A percentile compares a stretch with the other conserved stretches of the same genome.
Evolutionary conservation across 352 stramenopile genomes (phyloP).

Genomic region (Globisporangium heterothallicum): DNA sequence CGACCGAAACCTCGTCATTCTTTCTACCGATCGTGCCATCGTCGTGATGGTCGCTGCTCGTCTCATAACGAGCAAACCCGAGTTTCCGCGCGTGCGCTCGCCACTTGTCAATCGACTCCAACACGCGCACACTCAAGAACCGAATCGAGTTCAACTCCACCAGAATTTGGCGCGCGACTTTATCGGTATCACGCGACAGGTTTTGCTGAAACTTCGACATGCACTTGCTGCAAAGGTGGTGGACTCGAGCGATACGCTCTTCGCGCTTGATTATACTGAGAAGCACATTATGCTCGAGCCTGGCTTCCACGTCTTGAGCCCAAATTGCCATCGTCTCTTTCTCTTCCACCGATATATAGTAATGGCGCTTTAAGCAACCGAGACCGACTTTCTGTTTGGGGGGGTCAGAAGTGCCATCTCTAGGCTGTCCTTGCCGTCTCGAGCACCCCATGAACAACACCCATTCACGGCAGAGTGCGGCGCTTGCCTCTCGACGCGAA

Average conservation of each 20-base stretch:
- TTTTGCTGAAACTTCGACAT: conserved; percentile 69
- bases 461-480: conserved; percentile 64
- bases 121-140: conserved; percentile 63
- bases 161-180: conserved; percentile 30
- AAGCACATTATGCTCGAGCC: conserved; percentile 58
- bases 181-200: conserved; percentile 37
- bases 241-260: conserved; percentile 34
- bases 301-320: conserved; percentile 57
- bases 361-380: conserved; percentile 63
- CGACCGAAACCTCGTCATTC: background rate
- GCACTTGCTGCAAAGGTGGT: conserved; percentile 36
- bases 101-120: conserved; percentile 66
- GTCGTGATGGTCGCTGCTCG: background rate
- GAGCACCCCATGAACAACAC: conserved; percentile 60
- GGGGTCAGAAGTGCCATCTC: background rate
- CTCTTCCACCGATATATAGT: conserved; percentile 67
- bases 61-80: conserved; percentile 43
- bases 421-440: conserved; percentile 7
- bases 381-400: conserved; percentile 25
- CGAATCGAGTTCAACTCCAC: conserved; percentile 44
- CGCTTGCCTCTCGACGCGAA: conserved; percentile 35
- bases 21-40: background rate
- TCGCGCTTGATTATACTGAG: conserved; percentile 56
- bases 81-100: conserved; percentile 39
- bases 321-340: conserved; percentile 52